A percentile compares a stretch with the other conserved stretches of the same genome.
phyloP scores from a whole-genome alignment of 441 rosid genomes.

The Erodium texanum region DNA sequence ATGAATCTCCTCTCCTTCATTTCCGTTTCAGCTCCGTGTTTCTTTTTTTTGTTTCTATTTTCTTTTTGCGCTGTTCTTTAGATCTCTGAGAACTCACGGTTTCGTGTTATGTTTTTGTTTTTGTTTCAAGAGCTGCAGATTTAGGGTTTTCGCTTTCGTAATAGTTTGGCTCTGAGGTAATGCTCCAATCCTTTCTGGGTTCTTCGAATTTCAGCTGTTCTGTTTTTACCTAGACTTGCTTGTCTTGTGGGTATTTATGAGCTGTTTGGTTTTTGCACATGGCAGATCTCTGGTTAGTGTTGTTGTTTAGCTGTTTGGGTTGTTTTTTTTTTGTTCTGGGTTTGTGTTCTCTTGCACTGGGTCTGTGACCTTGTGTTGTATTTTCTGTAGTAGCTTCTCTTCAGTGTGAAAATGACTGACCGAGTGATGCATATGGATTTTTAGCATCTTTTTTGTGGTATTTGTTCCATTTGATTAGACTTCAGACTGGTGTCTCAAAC shows the following conservation, averaged over 20 bases:
- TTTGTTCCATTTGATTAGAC: not conserved
- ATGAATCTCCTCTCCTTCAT: not conserved
- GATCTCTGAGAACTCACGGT: constrained; percentile 2
- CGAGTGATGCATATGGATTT: not conserved
- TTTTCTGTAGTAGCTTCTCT: constrained; percentile 1
- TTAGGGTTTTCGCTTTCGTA: not conserved
- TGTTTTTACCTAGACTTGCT: not conserved
- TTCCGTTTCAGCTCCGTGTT: not conserved
- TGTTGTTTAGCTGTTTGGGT: not conserved
- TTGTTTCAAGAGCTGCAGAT: constrained; percentile 5
- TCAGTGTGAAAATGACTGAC: constrained; percentile 1
- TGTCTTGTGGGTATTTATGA: too few species aligned
- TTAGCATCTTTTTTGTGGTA: not conserved
- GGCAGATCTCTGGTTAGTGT: not conserved
- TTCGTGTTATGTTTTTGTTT: constrained; percentile 1
- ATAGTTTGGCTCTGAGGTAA: constrained; percentile 2
- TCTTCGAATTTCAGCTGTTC: constrained; percentile 5
- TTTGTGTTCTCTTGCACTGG: not conserved
- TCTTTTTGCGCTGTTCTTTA: not conserved
- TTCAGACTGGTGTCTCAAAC: not conserved
- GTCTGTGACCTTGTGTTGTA: constrained; percentile 8
- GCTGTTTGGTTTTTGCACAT: not conserved
- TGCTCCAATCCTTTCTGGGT: not conserved
- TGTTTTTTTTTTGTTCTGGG: not conserved
- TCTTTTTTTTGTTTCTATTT: not conserved